Percentiles rank a stretch among this genome's conserved stretches.
phyloP scores from a whole-genome alignment of 208 protist genomes.

The Leishmania amazonensis region DNA sequence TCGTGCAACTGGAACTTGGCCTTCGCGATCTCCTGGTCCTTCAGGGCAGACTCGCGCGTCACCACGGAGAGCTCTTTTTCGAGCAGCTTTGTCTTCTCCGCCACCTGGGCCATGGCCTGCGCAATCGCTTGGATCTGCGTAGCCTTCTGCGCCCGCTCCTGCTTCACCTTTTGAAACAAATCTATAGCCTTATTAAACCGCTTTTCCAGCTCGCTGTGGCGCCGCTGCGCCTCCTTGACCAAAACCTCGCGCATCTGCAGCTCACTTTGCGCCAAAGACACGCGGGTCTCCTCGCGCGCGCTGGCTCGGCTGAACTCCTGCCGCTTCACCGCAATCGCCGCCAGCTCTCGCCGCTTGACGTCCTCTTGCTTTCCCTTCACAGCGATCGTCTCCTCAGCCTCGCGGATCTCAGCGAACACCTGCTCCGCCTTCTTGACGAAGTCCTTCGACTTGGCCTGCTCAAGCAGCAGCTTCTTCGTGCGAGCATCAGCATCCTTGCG shows the following conservation, averaged over 20 bases:
- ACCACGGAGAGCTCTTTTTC: slow-evolving; percentile 94
- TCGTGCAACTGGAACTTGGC: slow-evolving; percentile 85
- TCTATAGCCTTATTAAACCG: slow-evolving; percentile 75
- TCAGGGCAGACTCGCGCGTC: slow-evolving; percentile 82
- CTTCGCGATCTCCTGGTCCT: slow-evolving; percentile 87
- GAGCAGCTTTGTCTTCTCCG: slow-evolving; percentile 96
- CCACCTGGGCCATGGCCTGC: slow-evolving; percentile 93
- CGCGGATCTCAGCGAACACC: slow-evolving; percentile 56
- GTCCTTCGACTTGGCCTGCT: slow-evolving; percentile 86
- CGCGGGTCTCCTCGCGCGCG: slow-evolving; percentile 73
- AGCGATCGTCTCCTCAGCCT: slow-evolving; percentile 78
- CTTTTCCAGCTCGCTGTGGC: slow-evolving; percentile 72
- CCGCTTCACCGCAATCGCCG: slow-evolving; percentile 62
- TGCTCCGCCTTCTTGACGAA: slow-evolving; percentile 58
- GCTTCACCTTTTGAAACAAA: slow-evolving; percentile 92
- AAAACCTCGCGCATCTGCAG: slow-evolving; percentile 79
- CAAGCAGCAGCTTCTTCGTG: slow-evolving; percentile 83
- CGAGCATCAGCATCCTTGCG: slow-evolving; percentile 77
- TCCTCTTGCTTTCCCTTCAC: slow-evolving; percentile 68
- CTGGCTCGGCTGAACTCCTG: slow-evolving; percentile 90
- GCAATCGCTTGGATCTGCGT: slow-evolving; percentile 93
- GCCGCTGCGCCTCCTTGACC: slow-evolving; percentile 62
- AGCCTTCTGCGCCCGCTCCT: slow-evolving; percentile 92
- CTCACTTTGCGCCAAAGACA: slow-evolving; percentile 86
- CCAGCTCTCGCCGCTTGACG: slow-evolving; percentile 69